These are phyloP conservation scores for Colletotrichum liaoningense DNA, from an alignment of 2,329 filamentous ascomycete genomes.

Conservation along the genomic window DNA sequence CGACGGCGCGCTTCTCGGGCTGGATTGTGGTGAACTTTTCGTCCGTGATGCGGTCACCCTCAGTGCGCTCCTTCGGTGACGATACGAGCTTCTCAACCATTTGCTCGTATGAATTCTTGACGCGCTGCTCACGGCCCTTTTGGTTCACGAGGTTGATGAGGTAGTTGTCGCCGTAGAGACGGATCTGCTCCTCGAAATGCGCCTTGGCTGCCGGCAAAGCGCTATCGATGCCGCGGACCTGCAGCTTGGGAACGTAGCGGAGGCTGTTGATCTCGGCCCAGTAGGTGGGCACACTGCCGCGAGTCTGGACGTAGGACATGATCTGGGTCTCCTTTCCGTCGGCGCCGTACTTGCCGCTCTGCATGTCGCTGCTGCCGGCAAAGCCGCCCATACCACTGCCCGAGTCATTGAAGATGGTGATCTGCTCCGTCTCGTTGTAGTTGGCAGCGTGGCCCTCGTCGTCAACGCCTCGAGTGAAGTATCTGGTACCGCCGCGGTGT, in stretches of 20 bases:
- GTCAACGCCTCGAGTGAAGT: constrained; percentile 94
- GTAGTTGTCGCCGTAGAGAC: constrained; percentile 95
- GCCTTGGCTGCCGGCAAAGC: constrained; percentile 82
- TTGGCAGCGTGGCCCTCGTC: constrained; percentile 96
- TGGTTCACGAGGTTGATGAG: constrained; percentile 98
- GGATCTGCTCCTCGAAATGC: constrained; percentile 95
- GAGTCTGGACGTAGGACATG: constrained; percentile 94
- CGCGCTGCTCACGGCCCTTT: constrained; percentile 86
- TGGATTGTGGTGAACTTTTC: constrained; percentile 89
- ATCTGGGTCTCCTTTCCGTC: constrained; percentile 84
- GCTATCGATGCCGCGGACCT: constrained; percentile 85
- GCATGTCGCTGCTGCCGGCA: constrained; percentile 79
- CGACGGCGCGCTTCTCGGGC: constrained; percentile 64
- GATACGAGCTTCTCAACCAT: constrained; percentile 83
- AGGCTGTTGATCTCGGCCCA: constrained; percentile 97
- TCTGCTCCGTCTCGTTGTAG: constrained; percentile 98
- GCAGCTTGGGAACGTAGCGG: constrained; percentile 89
- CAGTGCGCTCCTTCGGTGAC: constrained; percentile 72
- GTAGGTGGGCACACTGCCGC: constrained; percentile 94
- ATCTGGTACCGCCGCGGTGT: constrained; percentile 89
- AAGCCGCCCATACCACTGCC: constrained; percentile 81
- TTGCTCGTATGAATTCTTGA: constrained; percentile 95
- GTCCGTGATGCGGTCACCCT: constrained; percentile 73
- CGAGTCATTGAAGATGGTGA: constrained; percentile 88
- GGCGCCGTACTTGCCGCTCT: constrained; percentile 75